A percentile compares a stretch with the other conserved stretches of the same genome.
Evolutionary conservation across 2,329 filamentous ascomycete genomes (phyloP).

Genomic region (Xylariaceae sp.): DNA sequence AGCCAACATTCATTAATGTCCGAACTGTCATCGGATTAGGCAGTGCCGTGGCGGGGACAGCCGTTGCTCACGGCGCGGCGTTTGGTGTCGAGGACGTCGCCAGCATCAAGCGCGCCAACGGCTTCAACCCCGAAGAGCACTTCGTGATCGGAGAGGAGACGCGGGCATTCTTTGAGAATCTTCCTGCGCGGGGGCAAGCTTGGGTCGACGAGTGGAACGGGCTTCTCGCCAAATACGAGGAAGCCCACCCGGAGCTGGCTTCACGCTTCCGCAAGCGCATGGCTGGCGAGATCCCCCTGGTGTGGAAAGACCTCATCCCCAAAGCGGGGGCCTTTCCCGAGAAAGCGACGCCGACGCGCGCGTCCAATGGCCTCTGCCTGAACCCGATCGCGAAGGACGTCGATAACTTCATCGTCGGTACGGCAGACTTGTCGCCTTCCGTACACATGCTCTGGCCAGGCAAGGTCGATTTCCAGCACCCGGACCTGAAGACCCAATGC

Average conservation of each 20-base stretch:
- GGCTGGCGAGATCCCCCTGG: conserved; percentile 38
- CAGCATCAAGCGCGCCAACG: conserved; percentile 47
- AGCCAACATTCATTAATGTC: conserved; percentile 55
- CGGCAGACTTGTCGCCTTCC: conserved; percentile 42
- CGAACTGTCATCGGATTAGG: conserved; percentile 52
- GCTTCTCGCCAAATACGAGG: too few relatives aligned
- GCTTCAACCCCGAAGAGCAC: conserved; percentile 39
- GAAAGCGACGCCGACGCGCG: conserved; percentile 45
- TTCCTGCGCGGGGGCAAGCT: too few relatives aligned
- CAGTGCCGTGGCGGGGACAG: conserved; percentile 40
- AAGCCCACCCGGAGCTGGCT: too few relatives aligned
- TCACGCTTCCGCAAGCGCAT: conserved; percentile 39
- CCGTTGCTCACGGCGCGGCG: conserved; percentile 53
- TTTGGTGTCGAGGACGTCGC: conserved; percentile 49
- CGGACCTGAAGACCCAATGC: conserved; percentile 1
- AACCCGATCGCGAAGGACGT: conserved; percentile 38
- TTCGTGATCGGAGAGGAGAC: conserved; percentile 40
- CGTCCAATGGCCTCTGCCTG: conserved; percentile 42
- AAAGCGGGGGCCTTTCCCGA: conserved; percentile 34
- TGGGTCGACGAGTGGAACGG: too few relatives aligned
- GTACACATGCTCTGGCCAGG: conserved; percentile 47
- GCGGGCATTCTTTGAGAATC: background rate
- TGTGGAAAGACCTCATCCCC: conserved; percentile 43
- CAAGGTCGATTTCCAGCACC: conserved; percentile 46
- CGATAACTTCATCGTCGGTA: conserved; percentile 41